Base-by-base conservation (phyloP, 768 basidiomycete genomes). In the Mrakia hoshinonis region DNA sequence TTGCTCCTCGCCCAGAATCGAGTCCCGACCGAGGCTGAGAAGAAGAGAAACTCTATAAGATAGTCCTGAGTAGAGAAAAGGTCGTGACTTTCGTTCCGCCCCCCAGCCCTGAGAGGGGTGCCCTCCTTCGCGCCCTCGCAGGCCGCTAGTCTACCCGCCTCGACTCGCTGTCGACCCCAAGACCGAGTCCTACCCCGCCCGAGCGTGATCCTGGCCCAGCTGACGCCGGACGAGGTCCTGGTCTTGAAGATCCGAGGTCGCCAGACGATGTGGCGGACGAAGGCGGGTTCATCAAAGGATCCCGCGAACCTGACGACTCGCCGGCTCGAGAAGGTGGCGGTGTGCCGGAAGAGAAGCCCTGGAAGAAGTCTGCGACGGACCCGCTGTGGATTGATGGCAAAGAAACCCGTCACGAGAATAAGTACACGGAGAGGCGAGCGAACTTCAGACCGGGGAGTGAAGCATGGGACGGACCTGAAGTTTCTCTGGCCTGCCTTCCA, bases 291-390 rank as follows among this genome's bases (percentile, higher is more conserved):
- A 51, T 18, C 49, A 51, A 18, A 9, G 55, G 13, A 4, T 58
- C 55, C 29, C 18, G 29, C 29, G 29, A 11, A 12, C 13, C 29
- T 60, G 55, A 36, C 26, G 22, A 60, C 55, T 60, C 55, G 10
- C 20, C 15, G 20, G 58, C 58, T 31, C 58, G 58, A 6, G 58
- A 61, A 22, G 58, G 34, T 20, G 58, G 58, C 13, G 58, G 31
- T 9, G 58, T 36, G 20, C 31, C 43, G 7, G 43, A 22, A 10
- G 58, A 36, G 58, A 61, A 61, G 58, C 58, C 58, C 34, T 71
- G 64, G 52, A 71, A 71, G 34, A 71, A 71, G 46, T 71, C 64
- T 38, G 54, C 47, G 39, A 71, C 62, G 1, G 70, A 66, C 5
- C 63, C 70, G 52, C 70, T 71, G 55, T 34, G 12, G 36, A 11